Percentiles rank a stretch among this genome's conserved stretches.
Conservation (phyloP, 129 eudicot genomes). For the Chrysanthemum seticuspe region DNA sequence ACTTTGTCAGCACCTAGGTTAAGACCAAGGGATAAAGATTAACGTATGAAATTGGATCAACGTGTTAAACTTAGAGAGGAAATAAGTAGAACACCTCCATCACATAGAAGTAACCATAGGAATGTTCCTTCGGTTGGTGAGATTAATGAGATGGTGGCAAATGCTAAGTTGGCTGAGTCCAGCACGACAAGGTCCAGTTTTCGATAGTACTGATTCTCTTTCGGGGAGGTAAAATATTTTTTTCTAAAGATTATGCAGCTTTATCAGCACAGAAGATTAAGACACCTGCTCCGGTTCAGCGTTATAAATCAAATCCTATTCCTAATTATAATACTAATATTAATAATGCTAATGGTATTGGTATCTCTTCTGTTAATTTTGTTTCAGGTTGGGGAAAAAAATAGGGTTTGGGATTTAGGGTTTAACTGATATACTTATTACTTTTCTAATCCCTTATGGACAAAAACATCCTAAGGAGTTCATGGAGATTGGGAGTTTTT, state of each 20-base stretch:
- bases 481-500: too few species aligned
- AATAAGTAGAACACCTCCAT: slow-evolving; percentile 36
- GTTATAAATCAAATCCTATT: slow-evolving; percentile 22
- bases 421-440: too few species aligned
- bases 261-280: slow-evolving; percentile 33
- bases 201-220: slow-evolving; percentile 67
- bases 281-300: slow-evolving; percentile 26
- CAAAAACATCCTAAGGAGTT: too few species aligned
- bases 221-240: slow-evolving; percentile 69
- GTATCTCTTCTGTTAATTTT: slow-evolving; percentile 23
- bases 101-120: slow-evolving; percentile 28
- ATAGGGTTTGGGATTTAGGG: too few species aligned
- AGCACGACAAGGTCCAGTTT: slow-evolving; percentile 15
- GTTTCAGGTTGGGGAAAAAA: too few species aligned
- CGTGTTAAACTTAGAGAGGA: slow-evolving; percentile 36
- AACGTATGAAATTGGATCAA: slow-evolving; percentile 24
- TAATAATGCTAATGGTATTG: slow-evolving; percentile 30
- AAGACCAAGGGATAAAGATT: slow-evolving; percentile 42
- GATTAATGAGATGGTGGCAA: slow-evolving; percentile 77
- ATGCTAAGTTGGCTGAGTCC: slow-evolving; percentile 51
- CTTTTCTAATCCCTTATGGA: too few species aligned
- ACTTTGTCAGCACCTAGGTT: slow-evolving; percentile 64
- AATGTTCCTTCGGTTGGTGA: slow-evolving; percentile 62
- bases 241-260: slow-evolving; percentile 47
- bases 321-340: slow-evolving; percentile 26